phyloP scores from a whole-genome alignment of 108 stramenopile species.

The Bacterosira constricta region DNA sequence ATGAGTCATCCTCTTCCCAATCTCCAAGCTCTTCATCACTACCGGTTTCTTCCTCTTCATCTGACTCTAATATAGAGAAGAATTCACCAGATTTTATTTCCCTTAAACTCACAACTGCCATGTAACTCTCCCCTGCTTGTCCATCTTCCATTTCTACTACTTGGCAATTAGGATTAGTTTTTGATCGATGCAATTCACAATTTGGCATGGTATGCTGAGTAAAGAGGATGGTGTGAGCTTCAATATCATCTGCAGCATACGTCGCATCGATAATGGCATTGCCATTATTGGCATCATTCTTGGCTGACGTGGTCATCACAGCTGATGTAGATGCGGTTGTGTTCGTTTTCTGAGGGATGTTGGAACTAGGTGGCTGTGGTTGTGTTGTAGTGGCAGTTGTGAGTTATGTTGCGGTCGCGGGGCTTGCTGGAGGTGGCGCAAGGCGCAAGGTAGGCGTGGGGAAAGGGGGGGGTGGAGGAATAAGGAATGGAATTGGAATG shows the following conservation, averaged over 20 bases:
- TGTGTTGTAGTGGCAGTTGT: background rate
- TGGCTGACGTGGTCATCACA: background rate
- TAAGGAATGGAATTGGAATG: background rate
- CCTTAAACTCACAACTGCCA: slow-evolving; percentile 78
- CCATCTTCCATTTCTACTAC: slow-evolving; percentile 69
- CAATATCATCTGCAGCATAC: slow-evolving; percentile 81
- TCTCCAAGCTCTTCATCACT: slow-evolving; percentile 29
- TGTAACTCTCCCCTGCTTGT: slow-evolving; percentile 63
- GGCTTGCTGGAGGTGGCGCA: background rate
- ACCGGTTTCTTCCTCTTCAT: slow-evolving; percentile 44
- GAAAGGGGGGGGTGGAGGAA: no score
- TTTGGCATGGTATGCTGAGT: slow-evolving; percentile 75
- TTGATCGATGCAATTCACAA: slow-evolving; percentile 70
- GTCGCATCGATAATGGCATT: slow-evolving; percentile 85
- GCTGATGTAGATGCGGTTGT: background rate
- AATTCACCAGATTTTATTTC: slow-evolving; percentile 81
- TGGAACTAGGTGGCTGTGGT: background rate
- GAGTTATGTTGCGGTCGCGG: background rate
- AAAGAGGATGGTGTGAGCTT: slow-evolving; percentile 81
- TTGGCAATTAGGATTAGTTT: slow-evolving; percentile 70
- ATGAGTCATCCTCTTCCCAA: slow-evolving; percentile 15
- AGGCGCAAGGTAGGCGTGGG: no score
- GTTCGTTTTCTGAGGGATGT: background rate
- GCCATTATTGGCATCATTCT: background rate
- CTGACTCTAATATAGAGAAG: slow-evolving; percentile 79